Base-by-base conservation (phyloP, 805 yeast species). In the Candida silvicultrix region DNA sequence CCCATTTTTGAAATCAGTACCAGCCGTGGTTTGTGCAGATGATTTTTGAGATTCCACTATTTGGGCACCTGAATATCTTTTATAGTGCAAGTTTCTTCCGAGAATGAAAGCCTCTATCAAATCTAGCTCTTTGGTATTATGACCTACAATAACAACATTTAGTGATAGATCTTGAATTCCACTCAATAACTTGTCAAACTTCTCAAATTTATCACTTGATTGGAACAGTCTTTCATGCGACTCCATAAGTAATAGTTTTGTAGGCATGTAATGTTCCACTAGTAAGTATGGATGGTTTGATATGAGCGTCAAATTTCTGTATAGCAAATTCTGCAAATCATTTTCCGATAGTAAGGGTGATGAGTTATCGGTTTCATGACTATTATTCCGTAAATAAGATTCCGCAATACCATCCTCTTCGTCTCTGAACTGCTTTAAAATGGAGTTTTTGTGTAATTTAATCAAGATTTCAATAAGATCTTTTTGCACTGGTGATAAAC, bases 251-350 rank as follows among this genome's bases (percentile, higher is more conserved):
- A 86, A 59, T 50, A 85, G 65, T 46, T 81, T 83, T 52, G 80
- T 79, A 8, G 94, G 89, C 60, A 85, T 80, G 54, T 79, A 86
- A 61, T 86, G 94, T 52, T 84, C 86, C 28, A 85, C 90, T 38
- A 86, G 60, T 36, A 86, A 64, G 38, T 83, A 78, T 2, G 92
- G 88, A 62, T 86, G 90, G 54, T 75, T 80, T 3, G 75, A 67
- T 0, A 81, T 64, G n/a, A 73, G 71, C 34, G 68, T 57, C 5
- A 82, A 58, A 52, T 75, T 80, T 7, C 71, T 68, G 39, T 69
- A 60, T 45, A 76, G 57, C 46, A 78, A 54, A 37, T 67, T 61
- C n/a, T 75, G 60, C 50, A 72, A 58, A 11, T 74, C 72, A 3
- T 44, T 45, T 29, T 55, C 56, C 12, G 45, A 40, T 16, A 55